Base-by-base conservation (phyloP, 495 filamentous ascomycete species). In the Penicillium argentinense region DNA sequence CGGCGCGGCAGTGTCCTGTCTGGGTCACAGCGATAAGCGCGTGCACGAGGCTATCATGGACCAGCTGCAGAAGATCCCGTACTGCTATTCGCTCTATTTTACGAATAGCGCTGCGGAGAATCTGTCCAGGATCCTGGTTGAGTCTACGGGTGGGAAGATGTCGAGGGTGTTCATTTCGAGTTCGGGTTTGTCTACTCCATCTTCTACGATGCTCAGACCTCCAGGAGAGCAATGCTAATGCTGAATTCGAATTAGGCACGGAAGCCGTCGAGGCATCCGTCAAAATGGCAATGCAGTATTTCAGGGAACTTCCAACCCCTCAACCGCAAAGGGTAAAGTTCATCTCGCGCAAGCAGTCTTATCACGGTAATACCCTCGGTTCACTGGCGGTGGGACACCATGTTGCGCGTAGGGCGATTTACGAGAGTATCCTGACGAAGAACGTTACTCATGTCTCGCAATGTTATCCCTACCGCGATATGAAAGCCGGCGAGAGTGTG, bases 301-400 rank as follows among this genome's bases (percentile, higher is more conserved):
- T 71, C 45, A 67, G 68, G 5, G 82, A 85, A 63, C 48, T 63
- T 7, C 53, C 59, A 5, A 53, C 56, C 1, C 63, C 68, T 3
- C 64, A 81, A 40, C 61, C 59, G 0, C 60, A 67, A 51, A 69
- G 71, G 25, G 67, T 42, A 1, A 75, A 74, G 4, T 80, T 83
- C 60, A 86, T 90, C 38, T 74, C 82, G 6, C 68, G 86, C 4
- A 69, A 73, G 42, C 76, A 81, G 32, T 83, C 80, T 8, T 90
- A 87, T 49, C 86, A 90, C 47, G 87, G 87, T 4, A 85, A 76
- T 22, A 89, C 87, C 0, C 67, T 89, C 2, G 86, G 86, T 0
- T 76, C 83, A 0, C 67, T 90, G 12, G 73, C 76, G 0, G 63
- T 85, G 0, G 78, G 81, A 16, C 78, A 82, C 4, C 84, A 88